Evolutionary conservation across 176 grass and related monocot genomes (phyloP), one percentile per base, ranked within the genome.

Genomic region (Puccinellia tenuiflora): DNA sequence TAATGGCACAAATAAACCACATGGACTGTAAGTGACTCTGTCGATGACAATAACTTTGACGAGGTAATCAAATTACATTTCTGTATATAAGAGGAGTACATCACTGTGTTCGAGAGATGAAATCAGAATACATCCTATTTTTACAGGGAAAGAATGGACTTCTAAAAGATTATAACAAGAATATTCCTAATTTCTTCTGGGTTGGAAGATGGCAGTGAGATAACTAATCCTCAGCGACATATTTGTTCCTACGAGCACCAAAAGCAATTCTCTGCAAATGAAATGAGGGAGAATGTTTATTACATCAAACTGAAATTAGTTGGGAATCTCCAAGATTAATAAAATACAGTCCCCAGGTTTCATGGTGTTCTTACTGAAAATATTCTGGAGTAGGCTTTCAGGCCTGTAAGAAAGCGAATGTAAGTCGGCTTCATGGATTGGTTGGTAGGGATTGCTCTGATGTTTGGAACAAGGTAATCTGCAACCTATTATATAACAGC

Each of bases 321-420:
- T 51, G 48, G 67, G 53, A 28, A 80, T 56, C 13, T 55, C 20
- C 83, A 67, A 60, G 8, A 69, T 83, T 75, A 88, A 57, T 9
- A 76, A 38, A 86, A 80, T 68, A 65, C 5, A 9, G 5, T 26
- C 14, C 81, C 74, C 35, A 47, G 45, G 20, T 25, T 79, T 45
- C 29, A 60, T 63, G 13, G 5, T 59, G 18, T 75, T 84, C 75
- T 76, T 86, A 93, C 92, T 73, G 92, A 93, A 95, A 98, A 86
- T 60, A 95, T 98, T 85, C 90, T 86, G 73, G 96, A 91, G 80
- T 98, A 98, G 8, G 96, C 96, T 84, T 98, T 95, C 87, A 95
- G 85, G 85, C 96, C 96, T 35, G 93, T 98, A 83, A 98, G 96
- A 78, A 95, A 95, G 60, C 91, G 89, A 81, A 95, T 91, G 61